phyloP scores from a whole-genome alignment of 257 asterid species.

The Salvia hispanica region DNA sequence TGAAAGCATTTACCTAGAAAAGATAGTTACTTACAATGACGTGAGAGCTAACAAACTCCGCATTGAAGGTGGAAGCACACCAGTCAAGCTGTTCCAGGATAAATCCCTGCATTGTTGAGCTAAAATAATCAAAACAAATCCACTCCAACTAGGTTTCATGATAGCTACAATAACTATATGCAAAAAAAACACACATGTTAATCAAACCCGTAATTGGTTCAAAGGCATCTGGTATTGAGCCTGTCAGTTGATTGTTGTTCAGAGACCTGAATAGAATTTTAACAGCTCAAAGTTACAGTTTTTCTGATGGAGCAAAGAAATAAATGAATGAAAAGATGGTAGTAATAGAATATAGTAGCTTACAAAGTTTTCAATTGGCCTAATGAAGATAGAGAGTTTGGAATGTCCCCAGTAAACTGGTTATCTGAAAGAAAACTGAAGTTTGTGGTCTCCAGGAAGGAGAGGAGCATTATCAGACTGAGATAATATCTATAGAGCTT shows the following conservation, averaged over 20 bases:
- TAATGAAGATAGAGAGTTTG: constrained; percentile 50
- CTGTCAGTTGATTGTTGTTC: constrained; percentile 63
- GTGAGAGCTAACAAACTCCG: constrained; percentile 61
- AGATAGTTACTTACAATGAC: constrained; percentile 60
- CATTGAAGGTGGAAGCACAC: constrained; percentile 83
- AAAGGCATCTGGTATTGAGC: constrained; percentile 82
- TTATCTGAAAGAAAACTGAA: constrained; percentile 69
- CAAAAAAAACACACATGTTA: constrained; percentile 50
- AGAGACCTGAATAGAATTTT: constrained; percentile 50
- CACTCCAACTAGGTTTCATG: not conserved
- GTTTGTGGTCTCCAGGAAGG: constrained; percentile 31
- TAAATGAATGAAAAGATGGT: not conserved
- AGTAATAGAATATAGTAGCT: constrained; percentile 36
- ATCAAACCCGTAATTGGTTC: constrained; percentile 51
- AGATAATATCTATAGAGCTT: not conserved
- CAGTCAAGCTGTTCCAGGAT: constrained; percentile 67
- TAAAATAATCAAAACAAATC: constrained; percentile 20
- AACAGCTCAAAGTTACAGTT: constrained; percentile 23
- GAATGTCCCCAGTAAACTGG: constrained; percentile 67
- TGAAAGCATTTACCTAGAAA: not conserved
- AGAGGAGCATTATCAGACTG: constrained; percentile 28
- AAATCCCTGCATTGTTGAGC: constrained; percentile 59
- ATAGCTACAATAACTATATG: constrained; percentile 22
- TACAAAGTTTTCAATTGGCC: constrained; percentile 70
- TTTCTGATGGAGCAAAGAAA: not conserved